Base-by-base conservation (phyloP, 345 rosid genomes). In the Arabidopsis arenosa region DNA sequence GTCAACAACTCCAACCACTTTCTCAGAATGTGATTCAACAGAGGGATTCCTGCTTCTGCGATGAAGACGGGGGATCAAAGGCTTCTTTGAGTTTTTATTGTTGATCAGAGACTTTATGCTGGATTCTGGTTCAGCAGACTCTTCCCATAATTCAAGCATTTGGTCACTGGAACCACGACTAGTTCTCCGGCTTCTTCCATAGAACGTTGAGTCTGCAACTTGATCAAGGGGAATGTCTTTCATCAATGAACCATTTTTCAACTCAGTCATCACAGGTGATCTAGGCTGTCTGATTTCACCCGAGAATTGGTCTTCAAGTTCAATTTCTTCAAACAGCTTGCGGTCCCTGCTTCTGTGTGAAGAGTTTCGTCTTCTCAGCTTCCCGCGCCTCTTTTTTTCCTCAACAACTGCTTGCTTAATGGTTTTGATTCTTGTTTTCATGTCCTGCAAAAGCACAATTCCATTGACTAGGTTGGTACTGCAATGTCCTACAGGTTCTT, bases 141-240 rank as follows among this genome's bases (percentile, higher is more conserved):
- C 78, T 67, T 89, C 89, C 89, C 93, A 88, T 51, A 89, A 65
- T 72, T 86, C 86, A 55, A 88, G 88, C 85, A 82, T 86, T 76
- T 81, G 86, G 77, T 89, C 84, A 56, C 75, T 79, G 23, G 84
- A 54, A 28, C 81, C 84, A 33, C 79, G 58, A 28, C 77, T 78
- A 32, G 80, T 81, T 72, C 87, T 80, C 70, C 79, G 82, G 83
- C 86, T 84, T 79, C 81, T 83, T 75, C 86, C 85, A 52, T 85
- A 63, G 51, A 75, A 82, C 15, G 92, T 84, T 58, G 83, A 82
- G 62, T 89, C 89, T 8, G 92, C 94, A 36, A 75, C 85, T 74
- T 91, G 92, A 83, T 96, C 99, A 6, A 96, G 94, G 3, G 83
- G 89, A 80, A 96, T 93, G 75, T 96, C 99, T 82, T 93, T 96